Percentiles rank a stretch among this genome's conserved stretches.
phyloP scores from a whole-genome alignment of 2,329 filamentous ascomycete species.

The Ophiocordyceps robertsii region DNA sequence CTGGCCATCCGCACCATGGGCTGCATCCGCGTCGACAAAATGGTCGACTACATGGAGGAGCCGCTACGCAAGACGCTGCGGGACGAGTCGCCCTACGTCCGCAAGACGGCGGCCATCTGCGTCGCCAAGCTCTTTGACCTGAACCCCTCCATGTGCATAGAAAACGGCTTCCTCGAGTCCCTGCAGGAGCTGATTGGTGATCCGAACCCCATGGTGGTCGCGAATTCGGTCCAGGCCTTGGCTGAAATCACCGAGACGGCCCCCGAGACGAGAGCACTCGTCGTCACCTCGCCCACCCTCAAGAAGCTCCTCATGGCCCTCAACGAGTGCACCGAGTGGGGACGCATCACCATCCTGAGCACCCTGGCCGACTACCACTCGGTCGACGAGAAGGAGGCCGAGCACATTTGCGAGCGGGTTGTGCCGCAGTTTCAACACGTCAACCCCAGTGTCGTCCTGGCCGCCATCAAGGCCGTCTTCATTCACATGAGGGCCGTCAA shows the following conservation, averaged over 20 bases:
- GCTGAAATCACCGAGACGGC: constrained; percentile 84
- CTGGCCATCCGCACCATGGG: constrained; percentile 97
- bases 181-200: constrained; percentile 94
- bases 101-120: constrained; percentile 95
- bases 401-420: constrained; percentile 95
- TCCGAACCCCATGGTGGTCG: constrained; percentile 97
- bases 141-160: constrained; percentile 81
- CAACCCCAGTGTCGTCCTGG: constrained; percentile 89
- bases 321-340: constrained; percentile 98
- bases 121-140: constrained; percentile 97
- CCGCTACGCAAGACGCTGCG: constrained; percentile 88
- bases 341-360: constrained; percentile 81
- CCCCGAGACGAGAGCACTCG: constrained; percentile 77
- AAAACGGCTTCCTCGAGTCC: constrained; percentile 90
- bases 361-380: constrained; percentile 83
- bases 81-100: constrained; percentile 95
- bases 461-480: constrained; percentile 97
- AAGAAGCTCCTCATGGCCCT: constrained; percentile 95
- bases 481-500: constrained; percentile 84
- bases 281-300: constrained; percentile 68
- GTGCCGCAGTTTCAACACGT: constrained; percentile 97
- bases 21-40: constrained; percentile 95
- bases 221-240: constrained; percentile 89
- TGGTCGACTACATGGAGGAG: constrained; percentile 99
- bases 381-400: constrained; percentile 82